These are phyloP conservation scores for Elymus sibiricus DNA, from an alignment of 176 grass and related monocot genomes.

Conservation along the genomic window DNA sequence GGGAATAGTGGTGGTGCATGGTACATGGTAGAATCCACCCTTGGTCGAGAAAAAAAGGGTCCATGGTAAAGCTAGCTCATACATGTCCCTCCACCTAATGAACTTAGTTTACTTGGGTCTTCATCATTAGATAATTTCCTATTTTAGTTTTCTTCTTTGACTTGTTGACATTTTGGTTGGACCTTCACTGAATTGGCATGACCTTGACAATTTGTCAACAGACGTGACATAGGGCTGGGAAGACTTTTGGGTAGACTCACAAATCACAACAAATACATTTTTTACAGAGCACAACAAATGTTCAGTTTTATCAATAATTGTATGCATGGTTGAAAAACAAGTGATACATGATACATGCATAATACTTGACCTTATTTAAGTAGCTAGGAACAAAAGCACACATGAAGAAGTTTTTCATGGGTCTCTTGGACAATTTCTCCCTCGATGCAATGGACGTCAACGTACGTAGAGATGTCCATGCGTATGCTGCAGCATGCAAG, in stretches of 20 bases:
- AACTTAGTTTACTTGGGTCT: too few relatives aligned
- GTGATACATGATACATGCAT: not conserved
- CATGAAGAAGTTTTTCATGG: not conserved
- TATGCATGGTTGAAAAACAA: not conserved
- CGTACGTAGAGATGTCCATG: not conserved
- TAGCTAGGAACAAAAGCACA: not conserved
- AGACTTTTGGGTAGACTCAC: too few relatives aligned
- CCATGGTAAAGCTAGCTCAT: too few relatives aligned
- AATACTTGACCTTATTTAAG: not conserved
- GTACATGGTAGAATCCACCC: too few relatives aligned
- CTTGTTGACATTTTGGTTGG: too few relatives aligned
- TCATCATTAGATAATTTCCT: too few relatives aligned
- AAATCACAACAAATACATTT: not conserved
- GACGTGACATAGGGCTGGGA: not conserved
- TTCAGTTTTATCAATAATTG: conserved; percentile 1
- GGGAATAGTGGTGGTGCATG: too few relatives aligned
- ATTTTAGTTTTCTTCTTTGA: too few relatives aligned
- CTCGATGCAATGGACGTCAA: not conserved
- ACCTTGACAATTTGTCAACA: not conserved
- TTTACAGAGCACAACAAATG: not conserved
- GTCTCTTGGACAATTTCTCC: not conserved
- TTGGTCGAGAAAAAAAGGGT: too few relatives aligned
- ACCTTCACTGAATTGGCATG: not conserved
- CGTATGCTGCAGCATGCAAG: not conserved
- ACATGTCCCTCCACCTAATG: too few relatives aligned